Evolutionary conservation across 306 rosid species (phyloP), one percentile per base, ranked within the genome.

Genomic region (Pueraria montana): DNA sequence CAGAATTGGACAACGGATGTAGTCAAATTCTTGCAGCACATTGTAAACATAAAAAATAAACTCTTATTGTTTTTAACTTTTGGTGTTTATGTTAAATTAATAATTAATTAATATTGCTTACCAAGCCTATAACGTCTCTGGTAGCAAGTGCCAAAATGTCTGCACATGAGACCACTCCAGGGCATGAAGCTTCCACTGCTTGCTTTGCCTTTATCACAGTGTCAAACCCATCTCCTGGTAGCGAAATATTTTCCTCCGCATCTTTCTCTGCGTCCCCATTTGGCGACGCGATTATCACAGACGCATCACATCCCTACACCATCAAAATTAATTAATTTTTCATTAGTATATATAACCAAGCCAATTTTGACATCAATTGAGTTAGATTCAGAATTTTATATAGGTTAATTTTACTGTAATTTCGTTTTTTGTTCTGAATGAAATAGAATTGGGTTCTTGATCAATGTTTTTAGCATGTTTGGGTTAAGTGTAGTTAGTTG

Each of bases 221-320:
- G 86, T 93, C 98, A 80, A 96, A 93, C 0, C 99, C 99, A 86
- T 93, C 99, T 87, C 98, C 98, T 0, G 99, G 86, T 2, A 96
- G 84, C 0, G 99, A 93, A 8, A 92, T 84, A 74, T 93, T 93
- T 20, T 92, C 96, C 0, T 43, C 0, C 0, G 88, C 85, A 68
- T 96, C 94, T 71, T 93, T 96, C 86, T 92, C 98, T 45, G 99
- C 97, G 38, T 92, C 94, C 18, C 91, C 90, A 16, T 90, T 91
- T 48, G 91, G 82, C 0, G 94, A 89, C 0, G 87, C n/a, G 2
- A 93, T 93, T 72, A 89, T 6, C 40, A 95, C 84, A 0, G 99
- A 95, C 3, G 84, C 98, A 80, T 95, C 99, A 38, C 99, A 96
- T 53, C 99, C 98, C 99, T 93, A 30, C 27, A 2, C 4, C 3